Evolutionary conservation across 768 basidiomycete genomes (phyloP), one percentile per base, ranked within the genome.

Genomic region (Termitomyces eurrhizus): DNA sequence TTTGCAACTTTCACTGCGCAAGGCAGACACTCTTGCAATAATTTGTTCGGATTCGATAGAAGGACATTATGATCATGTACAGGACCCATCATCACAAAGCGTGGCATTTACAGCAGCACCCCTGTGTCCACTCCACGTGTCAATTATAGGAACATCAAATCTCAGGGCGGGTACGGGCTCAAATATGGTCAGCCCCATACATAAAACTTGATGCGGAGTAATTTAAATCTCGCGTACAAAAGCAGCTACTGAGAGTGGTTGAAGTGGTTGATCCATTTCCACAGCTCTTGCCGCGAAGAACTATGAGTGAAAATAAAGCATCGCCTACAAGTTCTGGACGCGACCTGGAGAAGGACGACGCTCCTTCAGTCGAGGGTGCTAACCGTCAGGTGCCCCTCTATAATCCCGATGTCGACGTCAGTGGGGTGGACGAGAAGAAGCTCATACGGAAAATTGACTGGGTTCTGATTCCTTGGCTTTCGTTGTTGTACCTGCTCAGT

Each of bases 401-500:
- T 64, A 80, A 79, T 64, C 70, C 80, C n/a, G 74, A 82, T 50
- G 66, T 87, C 59, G 88, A 89, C 68, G 72, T 80, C 32, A 85
- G 83, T 61, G 77, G 74, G 11, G 74, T 92, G 52, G 83, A 92
- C 68, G 90, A 90, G 71, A 81, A 81, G 58, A 86, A 83, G 68
- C 69, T 92, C 62, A 68, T 92, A 62, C 76, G 89, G 66, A 92
- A 89, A 73, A 80, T 91, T 51, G 88, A 89, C 71, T 64, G 78
- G 60, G 79, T 80, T n/a, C 78, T 88, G 62, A 78, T 88, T 41
- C 84, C 87, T 11, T 90, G 88, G 89, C 68, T 89, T 44, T 86
- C 89, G 5, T 79, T 94, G 56, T 72, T 93, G 65, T 92, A 92
- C 72, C 76, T 92, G 41, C 76, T 93, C 42, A 87, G 86, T 65